phyloP scores from a whole-genome alignment of 2,329 filamentous ascomycete species.

The Triangularia verruculosa region DNA sequence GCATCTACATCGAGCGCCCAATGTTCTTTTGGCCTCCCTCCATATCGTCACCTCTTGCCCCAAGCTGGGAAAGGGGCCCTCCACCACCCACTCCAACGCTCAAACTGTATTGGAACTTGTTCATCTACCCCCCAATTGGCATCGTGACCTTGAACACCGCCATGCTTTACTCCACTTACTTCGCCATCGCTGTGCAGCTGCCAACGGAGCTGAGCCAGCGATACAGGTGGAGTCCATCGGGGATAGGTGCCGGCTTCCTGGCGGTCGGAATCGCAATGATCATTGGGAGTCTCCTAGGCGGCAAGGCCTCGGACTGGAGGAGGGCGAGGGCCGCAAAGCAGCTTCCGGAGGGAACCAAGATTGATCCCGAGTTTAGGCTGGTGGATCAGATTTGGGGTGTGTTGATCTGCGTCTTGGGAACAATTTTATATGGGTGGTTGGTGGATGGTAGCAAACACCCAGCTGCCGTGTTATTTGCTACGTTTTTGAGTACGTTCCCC shows the following conservation, averaged over 20 bases:
- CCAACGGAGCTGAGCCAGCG: slow-evolving; percentile 11
- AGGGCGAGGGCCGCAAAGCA: slow-evolving; percentile 7
- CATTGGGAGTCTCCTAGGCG: slow-evolving; percentile 15
- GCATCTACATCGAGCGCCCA: slow-evolving; percentile 2
- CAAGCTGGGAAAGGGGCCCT: slow-evolving; percentile 12
- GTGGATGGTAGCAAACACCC: slow-evolving; percentile 9
- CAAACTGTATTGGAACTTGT: slow-evolving; percentile 17
- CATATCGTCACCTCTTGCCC: slow-evolving; percentile 14
- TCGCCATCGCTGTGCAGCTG: slow-evolving; percentile 16
- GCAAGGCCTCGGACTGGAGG: slow-evolving; percentile 19
- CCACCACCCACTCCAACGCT: slow-evolving; percentile 13
- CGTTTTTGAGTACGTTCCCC: slow-evolving; percentile 15
- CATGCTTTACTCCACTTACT: slow-evolving; percentile 21
- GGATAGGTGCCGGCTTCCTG: slow-evolving; percentile 18
- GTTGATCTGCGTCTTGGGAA: slow-evolving; percentile 11
- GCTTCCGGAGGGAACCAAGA: slow-evolving; percentile 6
- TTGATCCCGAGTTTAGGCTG: slow-evolving; percentile 19
- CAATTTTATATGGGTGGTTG: slow-evolving; percentile 17
- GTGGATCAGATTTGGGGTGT: slow-evolving; percentile 21
- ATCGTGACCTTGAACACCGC: slow-evolving; percentile 19
- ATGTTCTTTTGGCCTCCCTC: slow-evolving; percentile 16
- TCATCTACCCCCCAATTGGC: slow-evolving; percentile 17
- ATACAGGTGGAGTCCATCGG: slow-evolving; percentile 16
- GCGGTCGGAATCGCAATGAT: slow-evolving; percentile 18
- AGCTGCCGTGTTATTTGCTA: slow-evolving; percentile 12